phyloP scores from a whole-genome alignment of 2,329 filamentous ascomycete species.

The Fusarium succisae region DNA sequence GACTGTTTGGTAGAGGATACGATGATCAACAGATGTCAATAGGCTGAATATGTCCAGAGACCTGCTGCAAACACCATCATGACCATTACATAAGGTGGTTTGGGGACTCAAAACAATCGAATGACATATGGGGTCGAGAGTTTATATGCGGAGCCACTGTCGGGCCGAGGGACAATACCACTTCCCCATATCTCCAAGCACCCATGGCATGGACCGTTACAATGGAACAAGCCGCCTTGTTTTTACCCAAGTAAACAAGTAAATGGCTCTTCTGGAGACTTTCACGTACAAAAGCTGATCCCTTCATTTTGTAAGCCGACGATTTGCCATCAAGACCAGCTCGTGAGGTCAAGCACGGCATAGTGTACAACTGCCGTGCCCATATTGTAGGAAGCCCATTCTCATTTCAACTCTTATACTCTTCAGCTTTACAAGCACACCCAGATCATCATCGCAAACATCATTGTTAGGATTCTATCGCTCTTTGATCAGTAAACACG shows the following conservation, averaged over 20 bases:
- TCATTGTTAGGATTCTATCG: background rate
- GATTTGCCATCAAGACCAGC: background rate
- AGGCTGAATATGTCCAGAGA: background rate
- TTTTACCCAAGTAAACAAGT: background rate
- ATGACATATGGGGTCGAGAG: conserved; percentile 4
- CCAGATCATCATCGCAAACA: background rate
- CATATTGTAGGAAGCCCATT: background rate
- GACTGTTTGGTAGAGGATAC: background rate
- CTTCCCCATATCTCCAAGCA: background rate
- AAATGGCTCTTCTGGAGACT: background rate
- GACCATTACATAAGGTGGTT: background rate
- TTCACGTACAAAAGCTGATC: background rate
- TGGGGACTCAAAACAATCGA: conserved; percentile 2
- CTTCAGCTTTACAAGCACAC: background rate
- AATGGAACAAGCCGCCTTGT: background rate
- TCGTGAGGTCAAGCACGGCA: background rate
- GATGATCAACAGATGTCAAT: background rate
- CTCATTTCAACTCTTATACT: background rate
- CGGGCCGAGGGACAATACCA: conserved; percentile 7
- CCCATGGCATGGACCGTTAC: no score
- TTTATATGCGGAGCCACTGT: conserved; percentile 2
- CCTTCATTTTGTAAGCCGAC: no score
- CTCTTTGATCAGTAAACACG: background rate
- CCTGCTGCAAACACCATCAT: background rate
- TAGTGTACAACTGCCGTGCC: background rate